Conservation (phyloP, 768 basidiomycete genomes). For the Punctularia strigosozonata region DNA sequence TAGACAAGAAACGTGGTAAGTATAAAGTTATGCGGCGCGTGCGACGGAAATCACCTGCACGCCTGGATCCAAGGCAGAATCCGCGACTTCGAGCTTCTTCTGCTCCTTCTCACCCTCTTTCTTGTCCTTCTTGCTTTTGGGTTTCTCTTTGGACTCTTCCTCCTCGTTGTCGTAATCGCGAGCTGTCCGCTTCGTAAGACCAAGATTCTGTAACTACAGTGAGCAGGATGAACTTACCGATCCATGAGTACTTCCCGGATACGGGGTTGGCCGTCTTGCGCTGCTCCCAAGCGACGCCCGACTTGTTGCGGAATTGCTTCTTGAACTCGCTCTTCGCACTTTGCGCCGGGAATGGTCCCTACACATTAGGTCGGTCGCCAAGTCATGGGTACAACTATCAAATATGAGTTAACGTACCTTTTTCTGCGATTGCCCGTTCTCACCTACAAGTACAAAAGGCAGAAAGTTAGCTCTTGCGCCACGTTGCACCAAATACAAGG, state of each 20-base stretch:
- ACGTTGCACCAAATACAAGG: too few species aligned
- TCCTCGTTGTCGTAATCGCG: conserved; percentile 37
- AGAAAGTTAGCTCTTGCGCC: too few species aligned
- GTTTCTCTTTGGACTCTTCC: conserved; percentile 13
- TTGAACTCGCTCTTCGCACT: conserved; percentile 40
- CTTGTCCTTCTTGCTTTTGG: conserved; percentile 12
- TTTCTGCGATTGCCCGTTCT: conserved; percentile 33
- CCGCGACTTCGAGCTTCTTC: conserved; percentile 34
- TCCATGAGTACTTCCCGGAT: conserved; percentile 52
- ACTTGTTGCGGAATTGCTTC: conserved; percentile 48
- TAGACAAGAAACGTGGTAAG: conserved; percentile 8
- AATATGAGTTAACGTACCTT: conserved; percentile 24
- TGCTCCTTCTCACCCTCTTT: conserved; percentile 21
- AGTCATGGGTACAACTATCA: neutral
- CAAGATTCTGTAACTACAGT: neutral
- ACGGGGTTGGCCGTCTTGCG: conserved; percentile 39
- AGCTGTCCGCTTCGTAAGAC: conserved; percentile 26
- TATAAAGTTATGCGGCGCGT: neutral
- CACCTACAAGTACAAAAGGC: too few species aligned
- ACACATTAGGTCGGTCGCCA: neutral
- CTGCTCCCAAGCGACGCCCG: conserved; percentile 36
- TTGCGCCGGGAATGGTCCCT: conserved; percentile 35
- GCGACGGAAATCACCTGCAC: conserved; percentile 25
- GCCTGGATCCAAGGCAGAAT: conserved; percentile 30
- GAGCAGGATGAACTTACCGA: conserved; percentile 26